Base-by-base conservation (phyloP, 345 rosid genomes). In the Lumnitzera littorea region DNA sequence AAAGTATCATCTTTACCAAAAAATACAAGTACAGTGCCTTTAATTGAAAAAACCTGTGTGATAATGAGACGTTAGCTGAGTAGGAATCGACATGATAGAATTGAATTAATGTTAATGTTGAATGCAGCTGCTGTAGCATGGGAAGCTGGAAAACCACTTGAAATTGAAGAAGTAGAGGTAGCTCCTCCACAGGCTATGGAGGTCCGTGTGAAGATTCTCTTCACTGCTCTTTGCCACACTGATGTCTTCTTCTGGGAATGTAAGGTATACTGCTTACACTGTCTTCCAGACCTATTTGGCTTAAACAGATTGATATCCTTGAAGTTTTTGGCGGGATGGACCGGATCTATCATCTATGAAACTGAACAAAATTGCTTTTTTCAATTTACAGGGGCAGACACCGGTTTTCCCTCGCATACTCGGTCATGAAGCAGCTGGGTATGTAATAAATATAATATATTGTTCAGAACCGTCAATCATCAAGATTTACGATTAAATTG, bases 131-230 rank as follows among this genome's bases (percentile, higher is more conserved):
- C 82, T 6, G 78, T 82, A 47, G 80, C 80, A 51, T 82, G 84
- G 84, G 82, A 82, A 63, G 80, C 87, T 8, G 82, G 82, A 53
- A 82, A 82, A 72, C 84, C 82, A 62, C 56, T 82, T 60, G 73
- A 65, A 54, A 79, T 82, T 0, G 76, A 79, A 51, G 71, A 79
- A 62, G 82, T 78, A 70, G 86, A 79, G 57, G 82, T 79, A 62
- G 82, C 82, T 5, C 80, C 84, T 11, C 87, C 82, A 2, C 84
- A 80, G 52, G 65, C 64, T 9, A 74, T 51, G 55, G 81, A 80
- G 54, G 84, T 80, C 36, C 81, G 84, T 0, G 4, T 80, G 47
- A 80, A 69, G 63, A 62, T 76, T 55, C 67, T 71, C 48, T 65
- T 62, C 65, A 80, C 81, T 3, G 61, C 81, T 10, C 69, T 74